These are phyloP conservation scores for Thozetella sp. DNA, from an alignment of 495 filamentous ascomycete species.

Conservation along the genomic window DNA sequence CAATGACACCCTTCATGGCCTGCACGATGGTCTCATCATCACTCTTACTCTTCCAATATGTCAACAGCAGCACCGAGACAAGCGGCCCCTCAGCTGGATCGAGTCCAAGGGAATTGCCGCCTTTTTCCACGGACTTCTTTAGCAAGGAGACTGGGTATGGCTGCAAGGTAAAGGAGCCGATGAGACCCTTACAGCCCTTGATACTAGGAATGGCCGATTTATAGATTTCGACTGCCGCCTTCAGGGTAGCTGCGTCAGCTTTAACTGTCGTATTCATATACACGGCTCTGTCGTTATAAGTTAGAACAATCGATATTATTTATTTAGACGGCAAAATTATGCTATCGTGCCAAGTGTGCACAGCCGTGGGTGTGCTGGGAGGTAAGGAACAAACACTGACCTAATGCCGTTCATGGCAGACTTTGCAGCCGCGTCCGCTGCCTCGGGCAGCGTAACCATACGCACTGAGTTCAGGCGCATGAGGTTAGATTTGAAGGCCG, in stretches of 20 bases:
- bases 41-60: constrained; percentile 11
- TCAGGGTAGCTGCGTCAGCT: constrained; percentile 14
- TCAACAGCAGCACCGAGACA: constrained; percentile 13
- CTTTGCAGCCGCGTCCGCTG: no score
- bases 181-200: constrained; percentile 7
- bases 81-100: constrained; percentile 9
- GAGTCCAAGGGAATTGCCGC: constrained; percentile 30
- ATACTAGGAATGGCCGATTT: constrained; percentile 7
- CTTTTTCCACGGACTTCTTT: constrained; percentile 8
- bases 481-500: no score
- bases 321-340: not conserved
- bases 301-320: no score
- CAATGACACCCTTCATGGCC: constrained; percentile 6
- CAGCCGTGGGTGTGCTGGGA: no score
- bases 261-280: constrained; percentile 22
- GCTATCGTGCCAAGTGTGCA: no score
- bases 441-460: constrained; percentile 1
- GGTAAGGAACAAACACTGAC: no score
- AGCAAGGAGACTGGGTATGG: constrained; percentile 22
- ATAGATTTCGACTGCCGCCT: constrained; percentile 11
- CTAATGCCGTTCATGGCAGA: no score
- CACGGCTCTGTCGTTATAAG: not conserved
- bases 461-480: not conserved
- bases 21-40: constrained; percentile 17
- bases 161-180: constrained; percentile 20